Evolutionary conservation across 2,329 filamentous ascomycete species (phyloP).

Genomic region (Thelonectria blattea): DNA sequence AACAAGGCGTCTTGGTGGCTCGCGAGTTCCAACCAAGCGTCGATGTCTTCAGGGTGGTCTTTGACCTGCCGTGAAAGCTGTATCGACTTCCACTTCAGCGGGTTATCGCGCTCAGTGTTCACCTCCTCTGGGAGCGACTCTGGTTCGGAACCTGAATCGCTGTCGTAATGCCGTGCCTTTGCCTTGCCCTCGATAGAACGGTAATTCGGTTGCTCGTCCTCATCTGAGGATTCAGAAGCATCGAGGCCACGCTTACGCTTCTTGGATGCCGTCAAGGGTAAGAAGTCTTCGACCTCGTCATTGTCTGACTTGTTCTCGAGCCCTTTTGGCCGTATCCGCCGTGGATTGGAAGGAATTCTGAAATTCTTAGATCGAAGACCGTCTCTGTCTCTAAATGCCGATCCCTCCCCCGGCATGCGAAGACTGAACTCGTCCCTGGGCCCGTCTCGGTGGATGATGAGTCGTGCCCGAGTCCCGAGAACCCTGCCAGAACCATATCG

Average conservation of each 20-base stretch:
- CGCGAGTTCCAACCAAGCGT: conserved; percentile 80
- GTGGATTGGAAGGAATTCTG: conserved; percentile 45
- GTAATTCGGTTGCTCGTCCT: conserved; percentile 61
- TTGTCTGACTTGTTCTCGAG: conserved; percentile 30
- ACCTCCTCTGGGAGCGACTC: conserved; percentile 48
- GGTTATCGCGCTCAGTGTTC: conserved; percentile 46
- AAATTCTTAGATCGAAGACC: conserved; percentile 53
- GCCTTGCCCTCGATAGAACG: conserved; percentile 69
- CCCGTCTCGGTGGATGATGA: conserved; percentile 71
- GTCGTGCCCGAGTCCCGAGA: conserved; percentile 65
- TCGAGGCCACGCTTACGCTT: conserved; percentile 49
- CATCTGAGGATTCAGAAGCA: conserved; percentile 49
- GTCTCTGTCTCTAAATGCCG: conserved; percentile 49
- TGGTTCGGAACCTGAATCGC: conserved; percentile 56
- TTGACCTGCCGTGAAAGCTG: conserved; percentile 69
- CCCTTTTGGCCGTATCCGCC: conserved; percentile 47
- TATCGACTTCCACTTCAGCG: conserved; percentile 61
- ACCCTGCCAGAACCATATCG: conserved; percentile 73
- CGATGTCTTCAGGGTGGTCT: conserved; percentile 68
- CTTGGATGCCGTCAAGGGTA: conserved; percentile 51
- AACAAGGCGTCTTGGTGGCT: conserved; percentile 76
- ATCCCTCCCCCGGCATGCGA: conserved; percentile 50
- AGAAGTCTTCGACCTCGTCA: conserved; percentile 51
- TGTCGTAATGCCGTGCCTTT: conserved; percentile 57
- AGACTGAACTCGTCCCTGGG: conserved; percentile 62